phyloP scores from a whole-genome alignment of 2,329 filamentous ascomycete genomes.

The Metarhizium sp. region DNA sequence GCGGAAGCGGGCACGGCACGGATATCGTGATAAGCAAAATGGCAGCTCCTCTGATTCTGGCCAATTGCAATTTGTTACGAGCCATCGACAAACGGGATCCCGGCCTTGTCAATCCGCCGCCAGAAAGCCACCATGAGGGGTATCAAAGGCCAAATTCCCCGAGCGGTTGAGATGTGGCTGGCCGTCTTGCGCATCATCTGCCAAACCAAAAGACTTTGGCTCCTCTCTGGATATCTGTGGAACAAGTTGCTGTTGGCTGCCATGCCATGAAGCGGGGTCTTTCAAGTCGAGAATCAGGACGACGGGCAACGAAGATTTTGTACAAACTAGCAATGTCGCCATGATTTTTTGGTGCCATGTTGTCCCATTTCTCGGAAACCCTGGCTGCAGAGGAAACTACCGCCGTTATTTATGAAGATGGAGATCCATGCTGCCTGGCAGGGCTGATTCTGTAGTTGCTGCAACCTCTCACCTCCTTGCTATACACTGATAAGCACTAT shows the following conservation, averaged over 20 bases:
- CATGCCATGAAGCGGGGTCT: not conserved
- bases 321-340: not conserved
- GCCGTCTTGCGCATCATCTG: slow-evolving; percentile 1
- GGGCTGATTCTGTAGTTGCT: not conserved
- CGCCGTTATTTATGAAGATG: slow-evolving; percentile 1
- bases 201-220: not conserved
- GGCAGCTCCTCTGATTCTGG: not conserved
- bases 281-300: not conserved
- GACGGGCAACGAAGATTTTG: not conserved
- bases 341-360: not conserved
- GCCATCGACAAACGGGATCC: not conserved
- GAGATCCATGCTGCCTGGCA: not conserved
- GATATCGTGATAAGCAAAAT: not conserved
- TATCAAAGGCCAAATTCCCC: not conserved
- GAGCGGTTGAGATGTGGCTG: slow-evolving; percentile 1
- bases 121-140: not conserved
- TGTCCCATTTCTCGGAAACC: not conserved
- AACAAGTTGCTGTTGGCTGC: not conserved
- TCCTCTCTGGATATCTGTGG: not conserved
- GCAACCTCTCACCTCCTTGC: not conserved
- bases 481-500: not conserved
- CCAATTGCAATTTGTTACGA: not conserved
- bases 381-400: not conserved
- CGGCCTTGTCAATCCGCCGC: not conserved
- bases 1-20: not conserved